phyloP scores from a whole-genome alignment of 2,329 filamentous ascomycete genomes.

The Ophiostoma sp. region DNA sequence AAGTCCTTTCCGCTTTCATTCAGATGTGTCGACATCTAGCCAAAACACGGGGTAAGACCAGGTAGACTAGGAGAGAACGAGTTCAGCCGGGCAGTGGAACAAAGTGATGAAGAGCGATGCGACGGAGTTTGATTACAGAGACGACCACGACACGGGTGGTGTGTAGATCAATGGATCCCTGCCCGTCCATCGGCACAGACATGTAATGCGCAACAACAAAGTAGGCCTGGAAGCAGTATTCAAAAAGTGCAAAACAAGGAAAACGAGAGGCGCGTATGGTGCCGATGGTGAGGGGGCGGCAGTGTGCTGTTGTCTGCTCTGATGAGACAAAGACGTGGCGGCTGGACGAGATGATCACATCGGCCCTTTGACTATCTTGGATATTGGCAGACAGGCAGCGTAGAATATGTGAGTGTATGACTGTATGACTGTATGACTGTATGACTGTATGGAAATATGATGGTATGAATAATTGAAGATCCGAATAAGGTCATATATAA shows the following conservation, averaged over 20 bases:
- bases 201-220: not conserved
- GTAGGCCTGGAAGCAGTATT: not conserved
- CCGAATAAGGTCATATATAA: too few species aligned
- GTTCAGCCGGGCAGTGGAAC: too few species aligned
- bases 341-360: not conserved
- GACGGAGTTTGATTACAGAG: not conserved
- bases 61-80: too few species aligned
- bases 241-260: not conserved
- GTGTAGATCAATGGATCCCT: not conserved
- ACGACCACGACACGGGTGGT: not conserved
- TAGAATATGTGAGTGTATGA: too few species aligned
- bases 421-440: too few species aligned
- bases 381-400: too few species aligned
- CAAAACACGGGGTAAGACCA: slow-evolving; percentile 1
- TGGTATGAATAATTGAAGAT: too few species aligned
- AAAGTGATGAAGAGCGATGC: too few species aligned
- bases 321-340: not conserved
- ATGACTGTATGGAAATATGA: too few species aligned
- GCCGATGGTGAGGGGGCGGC: not conserved
- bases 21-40: not conserved
- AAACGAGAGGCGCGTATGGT: slow-evolving; percentile 4
- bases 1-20: not conserved
- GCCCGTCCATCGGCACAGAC: not conserved
- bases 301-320: not conserved
- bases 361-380: too few species aligned